A percentile compares a stretch with the other conserved stretches of the same genome.
Conservation (phyloP, 1,139 yeast species). For the Yamadazyma diospyri region DNA sequence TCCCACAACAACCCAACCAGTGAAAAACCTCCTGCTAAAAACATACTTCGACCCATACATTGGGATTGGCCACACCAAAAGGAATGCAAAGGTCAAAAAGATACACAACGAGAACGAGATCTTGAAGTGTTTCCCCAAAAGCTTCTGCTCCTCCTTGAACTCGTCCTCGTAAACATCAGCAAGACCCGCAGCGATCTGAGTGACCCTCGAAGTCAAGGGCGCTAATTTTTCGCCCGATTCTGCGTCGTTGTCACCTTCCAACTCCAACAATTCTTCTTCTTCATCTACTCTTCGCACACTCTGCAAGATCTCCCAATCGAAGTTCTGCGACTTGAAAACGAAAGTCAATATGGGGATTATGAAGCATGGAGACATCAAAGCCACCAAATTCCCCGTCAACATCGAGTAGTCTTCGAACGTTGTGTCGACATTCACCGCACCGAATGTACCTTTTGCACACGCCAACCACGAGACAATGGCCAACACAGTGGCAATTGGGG, state of each 20-base stretch:
- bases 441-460: constrained; percentile 51
- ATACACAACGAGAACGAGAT: constrained; percentile 54
- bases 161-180: constrained; percentile 33
- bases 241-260: constrained; percentile 20
- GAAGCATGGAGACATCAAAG: constrained; percentile 70
- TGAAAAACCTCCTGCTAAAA: constrained; percentile 68
- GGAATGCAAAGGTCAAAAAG: constrained; percentile 54
- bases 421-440: constrained; percentile 53
- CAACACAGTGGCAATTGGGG: constrained; percentile 57
- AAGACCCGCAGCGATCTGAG: constrained; percentile 42
- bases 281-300: constrained; percentile 62
- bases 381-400: constrained; percentile 84
- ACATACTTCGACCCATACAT: constrained; percentile 76
- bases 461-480: constrained; percentile 69
- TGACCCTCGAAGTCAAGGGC: constrained; percentile 36
- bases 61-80: constrained; percentile 85
- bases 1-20: constrained; percentile 79
- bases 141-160: constrained; percentile 35
- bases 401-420: constrained; percentile 78
- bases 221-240: constrained; percentile 29
- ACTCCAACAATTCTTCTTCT: constrained; percentile 52
- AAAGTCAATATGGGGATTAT: constrained; percentile 65
- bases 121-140: constrained; percentile 48
- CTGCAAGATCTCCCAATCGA: constrained; percentile 65
- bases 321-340: constrained; percentile 63